phyloP scores from a whole-genome alignment of 2,329 filamentous ascomycete genomes.

The Clarireedia paspali region DNA sequence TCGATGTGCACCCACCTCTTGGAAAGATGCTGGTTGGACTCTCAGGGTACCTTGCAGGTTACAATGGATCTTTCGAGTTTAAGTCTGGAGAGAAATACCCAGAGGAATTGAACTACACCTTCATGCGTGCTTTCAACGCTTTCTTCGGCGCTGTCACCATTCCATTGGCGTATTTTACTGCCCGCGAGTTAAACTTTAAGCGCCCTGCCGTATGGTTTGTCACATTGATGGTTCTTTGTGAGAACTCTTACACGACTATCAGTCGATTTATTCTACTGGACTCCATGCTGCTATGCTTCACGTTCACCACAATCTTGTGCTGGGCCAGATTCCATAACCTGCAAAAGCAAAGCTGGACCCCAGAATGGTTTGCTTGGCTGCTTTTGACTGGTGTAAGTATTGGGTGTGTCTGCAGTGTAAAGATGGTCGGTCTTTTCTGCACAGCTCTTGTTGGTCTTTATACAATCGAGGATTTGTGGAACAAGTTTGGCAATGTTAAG shows the following conservation, averaged over 20 bases:
- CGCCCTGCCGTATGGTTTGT: slow-evolving; percentile 89
- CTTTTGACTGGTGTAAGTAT: slow-evolving; percentile 91
- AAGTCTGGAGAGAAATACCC: slow-evolving; percentile 97
- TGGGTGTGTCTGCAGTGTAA: slow-evolving; percentile 96
- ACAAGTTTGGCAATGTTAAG: slow-evolving; percentile 89
- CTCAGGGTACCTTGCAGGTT: slow-evolving; percentile 91
- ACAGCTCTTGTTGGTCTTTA: slow-evolving; percentile 93
- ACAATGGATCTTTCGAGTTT: slow-evolving; percentile 99
- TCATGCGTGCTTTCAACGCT: slow-evolving; percentile 97
- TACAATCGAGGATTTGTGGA: slow-evolving; percentile 94
- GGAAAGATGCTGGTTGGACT: slow-evolving; percentile 98
- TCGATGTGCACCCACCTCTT: slow-evolving; percentile 88
- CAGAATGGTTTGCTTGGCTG: slow-evolving; percentile 92
- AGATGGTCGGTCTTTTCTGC: slow-evolving; percentile 94
- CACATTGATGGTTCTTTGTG: slow-evolving; percentile 93
- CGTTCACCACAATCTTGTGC: slow-evolving; percentile 94
- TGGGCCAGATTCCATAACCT: slow-evolving; percentile 95
- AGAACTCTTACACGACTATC: slow-evolving; percentile 99
- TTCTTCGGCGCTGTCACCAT: slow-evolving; percentile 89
- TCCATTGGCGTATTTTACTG: slow-evolving; percentile 91
- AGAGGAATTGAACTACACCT: slow-evolving; percentile 88
- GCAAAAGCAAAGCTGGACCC: slow-evolving; percentile 76
- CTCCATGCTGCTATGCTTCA: slow-evolving; percentile 97
- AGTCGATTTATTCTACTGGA: slow-evolving; percentile 97
- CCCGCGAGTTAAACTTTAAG: slow-evolving; percentile 79